Conservation (phyloP, 1,284 basidiomycete species). For the Caloboletus inedulis region DNA sequence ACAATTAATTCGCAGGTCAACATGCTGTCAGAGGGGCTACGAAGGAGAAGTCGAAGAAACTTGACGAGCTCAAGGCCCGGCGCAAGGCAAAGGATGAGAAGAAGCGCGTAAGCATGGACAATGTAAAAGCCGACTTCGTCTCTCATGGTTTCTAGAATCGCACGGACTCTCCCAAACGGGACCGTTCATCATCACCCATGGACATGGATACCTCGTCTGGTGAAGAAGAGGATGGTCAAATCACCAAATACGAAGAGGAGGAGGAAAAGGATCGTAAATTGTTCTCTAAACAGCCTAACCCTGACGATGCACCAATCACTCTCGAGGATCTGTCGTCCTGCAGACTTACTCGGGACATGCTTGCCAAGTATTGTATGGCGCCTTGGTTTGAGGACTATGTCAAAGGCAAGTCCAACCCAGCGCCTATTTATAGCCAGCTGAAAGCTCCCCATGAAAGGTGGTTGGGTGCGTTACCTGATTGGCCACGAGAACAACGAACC, state of each 20-base stretch:
- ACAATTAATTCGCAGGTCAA: conserved; percentile 47
- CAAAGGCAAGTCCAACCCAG: conserved; percentile 48
- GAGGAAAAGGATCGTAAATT: conserved; percentile 62
- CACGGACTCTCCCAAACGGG: conserved; percentile 56
- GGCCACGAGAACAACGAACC: conserved; percentile 50
- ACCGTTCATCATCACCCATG: conserved; percentile 69
- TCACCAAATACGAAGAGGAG: conserved; percentile 63
- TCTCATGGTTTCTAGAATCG: conserved; percentile 35
- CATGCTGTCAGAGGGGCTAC: conserved; percentile 76
- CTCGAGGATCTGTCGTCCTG: conserved; percentile 56
- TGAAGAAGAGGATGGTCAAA: conserved; percentile 70
- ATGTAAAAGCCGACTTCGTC: not conserved
- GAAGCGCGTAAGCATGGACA: conserved; percentile 50
- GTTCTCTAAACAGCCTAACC: conserved; percentile 44
- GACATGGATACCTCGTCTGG: conserved; percentile 79
- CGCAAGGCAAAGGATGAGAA: conserved; percentile 79
- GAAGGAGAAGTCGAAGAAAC: conserved; percentile 77
- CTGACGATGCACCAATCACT: conserved; percentile 52
- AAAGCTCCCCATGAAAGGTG: conserved; percentile 45
- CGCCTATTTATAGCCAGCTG: not conserved
- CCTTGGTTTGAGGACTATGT: conserved; percentile 80
- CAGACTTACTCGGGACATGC: conserved; percentile 58
- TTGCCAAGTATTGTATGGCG: conserved; percentile 63
- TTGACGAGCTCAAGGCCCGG: conserved; percentile 81
- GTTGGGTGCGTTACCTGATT: conserved; percentile 78